Base-by-base conservation (phyloP, 352 stramenopile genomes). In the Phytophthora vignae region DNA sequence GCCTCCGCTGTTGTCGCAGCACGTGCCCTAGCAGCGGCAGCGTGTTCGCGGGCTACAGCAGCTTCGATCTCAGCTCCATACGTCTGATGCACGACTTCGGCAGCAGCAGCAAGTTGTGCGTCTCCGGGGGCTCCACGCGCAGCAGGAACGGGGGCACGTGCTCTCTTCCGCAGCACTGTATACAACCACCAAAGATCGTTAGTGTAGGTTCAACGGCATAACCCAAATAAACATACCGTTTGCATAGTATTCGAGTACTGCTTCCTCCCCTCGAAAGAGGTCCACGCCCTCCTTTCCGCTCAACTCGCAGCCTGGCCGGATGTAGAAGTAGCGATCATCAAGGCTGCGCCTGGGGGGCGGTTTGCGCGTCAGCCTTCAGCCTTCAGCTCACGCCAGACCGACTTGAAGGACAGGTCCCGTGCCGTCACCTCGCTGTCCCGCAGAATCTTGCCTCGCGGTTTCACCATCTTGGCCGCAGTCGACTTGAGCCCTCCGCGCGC, bases 301-400 rank as follows among this genome's bases (percentile, higher is more conserved):
- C 14, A 44, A 44, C 38, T 44, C 38, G 38, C 38, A 44, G 38
- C 38, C 11, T 44, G 38, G 11, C 14, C 9, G 38, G 38, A 44
- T n/a, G 38, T 44, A 44, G 38, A 44, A 44, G 11, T 60, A 70
- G n/a, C 55, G 31, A 2, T 64, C 64, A 19, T 70, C 64, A 48
- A 64, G 31, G 21, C 64, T 55, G 6, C 55, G 33, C 3, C 64
- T 40, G 11, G 55, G 44, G 55, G 55, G n/a, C 10, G 11, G 31
- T 36, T 59, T 58, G 12, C 44, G 8, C 6, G 40, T 49, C 63
- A 70, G 12, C 63, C 54, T 8, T 64, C 4, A 8, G 8, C 42
- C 6, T 31, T 52, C 7, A 70, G 63, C 63, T 70, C 55, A 3
- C 54, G 27, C 55, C 55, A 70, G 1, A 70, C 63, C 10, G 63